phyloP scores from a whole-genome alignment of 805 yeast genomes.

The Candida arabinofermentans region DNA sequence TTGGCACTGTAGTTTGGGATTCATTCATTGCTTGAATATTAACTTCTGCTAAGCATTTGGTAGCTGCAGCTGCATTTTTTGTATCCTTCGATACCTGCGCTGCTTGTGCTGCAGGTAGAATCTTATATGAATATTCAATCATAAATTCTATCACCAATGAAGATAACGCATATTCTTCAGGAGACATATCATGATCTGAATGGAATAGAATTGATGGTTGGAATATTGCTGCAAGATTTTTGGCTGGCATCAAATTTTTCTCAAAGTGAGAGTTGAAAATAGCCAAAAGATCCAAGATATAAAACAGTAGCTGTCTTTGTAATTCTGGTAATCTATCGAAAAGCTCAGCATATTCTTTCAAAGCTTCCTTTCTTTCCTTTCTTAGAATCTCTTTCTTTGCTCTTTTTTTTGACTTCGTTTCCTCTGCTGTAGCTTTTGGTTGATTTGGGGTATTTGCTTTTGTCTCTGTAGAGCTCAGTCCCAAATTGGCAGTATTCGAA shows the following conservation, averaged over 20 bases:
- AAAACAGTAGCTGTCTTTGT: slow-evolving; percentile 77
- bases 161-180: slow-evolving; percentile 85
- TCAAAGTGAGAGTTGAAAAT: slow-evolving; percentile 77
- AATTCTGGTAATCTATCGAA: slow-evolving; percentile 70
- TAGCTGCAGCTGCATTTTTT: not conserved
- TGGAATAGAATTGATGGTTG: slow-evolving; percentile 96
- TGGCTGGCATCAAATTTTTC: slow-evolving; percentile 84
- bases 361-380: slow-evolving; percentile 62
- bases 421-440: slow-evolving; percentile 20
- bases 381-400: slow-evolving; percentile 53
- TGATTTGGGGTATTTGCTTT: slow-evolving; percentile 1
- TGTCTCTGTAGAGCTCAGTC: slow-evolving; percentile 1
- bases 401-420: slow-evolving; percentile 36
- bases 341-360: slow-evolving; percentile 65
- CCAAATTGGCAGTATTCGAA: too few relatives aligned
- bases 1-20: not conserved
- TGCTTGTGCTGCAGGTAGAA: slow-evolving; percentile 52
- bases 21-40: not conserved
- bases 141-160: slow-evolving; percentile 84
- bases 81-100: slow-evolving; percentile 5
- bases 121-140: slow-evolving; percentile 77
- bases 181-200: slow-evolving; percentile 88
- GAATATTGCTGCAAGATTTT: slow-evolving; percentile 91
- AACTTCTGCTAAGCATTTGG: not conserved
- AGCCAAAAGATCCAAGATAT: slow-evolving; percentile 80